Evolutionary conservation across 2,329 filamentous ascomycete genomes (phyloP), one percentile per base, ranked within the genome.

Genomic region (Xylaria arbuscula): DNA sequence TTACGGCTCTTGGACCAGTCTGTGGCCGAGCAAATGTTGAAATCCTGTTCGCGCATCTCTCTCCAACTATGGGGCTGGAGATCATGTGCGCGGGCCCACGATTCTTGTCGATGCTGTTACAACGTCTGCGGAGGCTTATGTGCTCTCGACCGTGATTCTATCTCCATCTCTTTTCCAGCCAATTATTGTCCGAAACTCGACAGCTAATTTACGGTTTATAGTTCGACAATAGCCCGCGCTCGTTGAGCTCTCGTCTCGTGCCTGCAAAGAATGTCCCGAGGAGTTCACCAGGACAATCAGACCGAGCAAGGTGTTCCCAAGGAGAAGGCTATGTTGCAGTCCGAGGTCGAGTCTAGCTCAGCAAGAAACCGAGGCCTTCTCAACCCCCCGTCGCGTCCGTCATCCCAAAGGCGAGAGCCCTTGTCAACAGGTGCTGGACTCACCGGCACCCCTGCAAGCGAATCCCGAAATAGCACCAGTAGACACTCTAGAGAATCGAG

Each of bases 401-500:
- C 88, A 51, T 90, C 88, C 40, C 87, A 87, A 71, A 86, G 85
- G 77, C 83, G 86, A 75, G 86, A 90, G 77, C 82, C 86, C 69
- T 89, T 87, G 53, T 84, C 87, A 64, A 87, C 87, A 64, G 83
- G 86, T 53, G 88, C 88, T 50, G 88, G 86, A 58, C 79, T 90
- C 70, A 89, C 86, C 79, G 88, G 88, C 74, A 85, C 83, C 55
- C 89, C 88, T 61, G 85, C 84, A 64, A 86, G 83, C 79, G 87
- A 90, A 73, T 82, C 86, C 64, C 83, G 86, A 78, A 89, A 88
- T 75, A 91, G 88, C 77, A 88, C 89, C 74, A 86, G 87, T 73
- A 86, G 86, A 67, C 85, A 86, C 72, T 92, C 90, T 57, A 91
- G 88, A 79, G 88, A 88, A 73, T 90, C 88, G 69, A 89, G 86